Evolutionary conservation across 441 rosid species (phyloP), one percentile per base, ranked within the genome.

Genomic region (Hypseocharis bilobata): DNA sequence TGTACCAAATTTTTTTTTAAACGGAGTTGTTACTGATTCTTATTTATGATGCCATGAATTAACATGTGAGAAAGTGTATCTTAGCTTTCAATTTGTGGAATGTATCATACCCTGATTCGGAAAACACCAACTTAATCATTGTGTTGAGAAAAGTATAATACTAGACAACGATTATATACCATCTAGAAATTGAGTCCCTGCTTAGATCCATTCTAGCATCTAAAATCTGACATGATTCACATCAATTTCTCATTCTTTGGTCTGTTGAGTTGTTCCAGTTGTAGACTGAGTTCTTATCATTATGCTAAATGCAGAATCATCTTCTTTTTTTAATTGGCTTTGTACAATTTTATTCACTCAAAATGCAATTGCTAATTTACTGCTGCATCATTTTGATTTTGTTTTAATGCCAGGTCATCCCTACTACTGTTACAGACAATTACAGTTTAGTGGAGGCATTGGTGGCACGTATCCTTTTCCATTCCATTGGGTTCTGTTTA

Each of bases 381-480:
- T 10, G 56, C 28, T 54, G 13, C 23, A 0, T 67, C 68, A 51
- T 27, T 42, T 13, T 8, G 16, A 60, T 56, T 71, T 34, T 32
- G 63, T 65, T 69, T 68, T 28, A 64, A 38, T 68, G 78, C 32
- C 81, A 93, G 97, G 78, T 79, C 66, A 74, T 93, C 51, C 77
- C 85, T 23, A 51, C 78, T 8, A 78, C 86, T 8, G 75, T 84
- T 40, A 71, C 70, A 17, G 92, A 91, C 76, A 86, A 79, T 72
- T 83, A 88, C 67, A 42, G 66, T 67, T 78, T 87, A 79, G 93
- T 93, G 68, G 93, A 84, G 70, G 87, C 82, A 54, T 78, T 93
- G 84, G 95, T 91, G 69, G 70, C 90, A 36, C 96, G 96, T 93
- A 93, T 93, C 96, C 91, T 84, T 57, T 69, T 19, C 62, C 1